Evolutionary conservation across 1,139 yeast species (phyloP), one percentile per base, ranked within the genome.

Genomic region (Debaryomyces psychrophilus): DNA sequence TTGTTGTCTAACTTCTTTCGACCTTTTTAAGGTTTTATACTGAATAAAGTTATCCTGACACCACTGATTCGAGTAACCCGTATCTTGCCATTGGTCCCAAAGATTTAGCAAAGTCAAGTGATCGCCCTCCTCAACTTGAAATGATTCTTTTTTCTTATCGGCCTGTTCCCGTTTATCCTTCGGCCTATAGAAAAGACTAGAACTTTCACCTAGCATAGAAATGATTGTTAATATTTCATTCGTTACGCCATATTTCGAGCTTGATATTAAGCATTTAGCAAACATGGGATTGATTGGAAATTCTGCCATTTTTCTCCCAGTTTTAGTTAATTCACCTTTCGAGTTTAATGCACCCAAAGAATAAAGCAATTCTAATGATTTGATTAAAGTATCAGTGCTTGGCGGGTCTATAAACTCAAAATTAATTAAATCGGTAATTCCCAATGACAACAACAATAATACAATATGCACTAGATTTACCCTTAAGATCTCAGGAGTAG

Each of bases 371-470:
- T 90, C 96, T 43, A 93, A 69, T 0, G 97, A 83, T 55, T 86
- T 85, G 29, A 87, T 83, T 44, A 93, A 66, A 0, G 95, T 71
- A 37, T 83, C 85, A 3, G 82, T 69, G 1, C 88, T 79, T 1
- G 99, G 99, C 5, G 87, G 77, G 59, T 93, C 99, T 79, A 93
- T 76, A 57, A 92, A 89, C 45, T 90, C 96, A 62, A 93, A 92
- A 46, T 82, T 77, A n/a, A 90, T 61, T 49, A 93, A 70, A 60
- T 93, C 95, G 36, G 82, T 83, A 34, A 93, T 83, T 1, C 98
- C 99, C 47, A 93, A 67, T 0, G 95, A 85, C 56, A 90, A 69
- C 44, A 93, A 69, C 46, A 89, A 64, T 26, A 93, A 68, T 0
- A 90, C 87, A 2, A 90, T 90, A 39, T 89, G 77, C 0, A 90